Evolutionary conservation across 306 rosid genomes (phyloP).

Genomic region (Macrotyloma uniflorum): DNA sequence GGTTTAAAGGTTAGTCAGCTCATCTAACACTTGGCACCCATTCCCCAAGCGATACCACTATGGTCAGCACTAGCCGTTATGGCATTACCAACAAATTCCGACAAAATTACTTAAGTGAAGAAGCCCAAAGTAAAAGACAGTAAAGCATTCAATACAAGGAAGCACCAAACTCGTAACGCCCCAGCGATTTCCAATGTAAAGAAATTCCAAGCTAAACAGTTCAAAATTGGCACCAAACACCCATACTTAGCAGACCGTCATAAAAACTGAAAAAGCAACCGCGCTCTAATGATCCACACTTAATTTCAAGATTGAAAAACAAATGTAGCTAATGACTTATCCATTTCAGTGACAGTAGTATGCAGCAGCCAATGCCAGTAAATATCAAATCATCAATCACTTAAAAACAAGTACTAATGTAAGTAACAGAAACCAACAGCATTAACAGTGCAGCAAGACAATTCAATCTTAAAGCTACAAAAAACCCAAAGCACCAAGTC

Average conservation of each 20-base stretch:
- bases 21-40: conserved; percentile 21
- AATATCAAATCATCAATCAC: background rate
- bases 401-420: background rate
- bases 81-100: background rate
- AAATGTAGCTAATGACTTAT: background rate
- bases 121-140: conserved; percentile 9
- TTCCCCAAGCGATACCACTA: background rate
- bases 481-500: background rate
- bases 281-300: background rate
- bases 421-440: conserved; percentile 33
- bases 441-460: background rate
- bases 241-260: background rate
- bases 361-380: conserved; percentile 40
- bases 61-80: background rate
- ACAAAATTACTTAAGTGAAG: conserved; percentile 8
- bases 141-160: background rate
- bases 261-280: background rate
- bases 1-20: background rate
- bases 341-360: background rate
- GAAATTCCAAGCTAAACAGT: background rate
- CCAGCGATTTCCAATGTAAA: background rate
- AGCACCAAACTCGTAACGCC: background rate
- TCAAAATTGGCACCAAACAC: background rate
- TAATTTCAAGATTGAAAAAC: conserved; percentile 7
- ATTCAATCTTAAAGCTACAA: conserved; percentile 1